Evolutionary conservation across 306 rosid genomes (phyloP).

Genomic region (Spatholobus suberectus): DNA sequence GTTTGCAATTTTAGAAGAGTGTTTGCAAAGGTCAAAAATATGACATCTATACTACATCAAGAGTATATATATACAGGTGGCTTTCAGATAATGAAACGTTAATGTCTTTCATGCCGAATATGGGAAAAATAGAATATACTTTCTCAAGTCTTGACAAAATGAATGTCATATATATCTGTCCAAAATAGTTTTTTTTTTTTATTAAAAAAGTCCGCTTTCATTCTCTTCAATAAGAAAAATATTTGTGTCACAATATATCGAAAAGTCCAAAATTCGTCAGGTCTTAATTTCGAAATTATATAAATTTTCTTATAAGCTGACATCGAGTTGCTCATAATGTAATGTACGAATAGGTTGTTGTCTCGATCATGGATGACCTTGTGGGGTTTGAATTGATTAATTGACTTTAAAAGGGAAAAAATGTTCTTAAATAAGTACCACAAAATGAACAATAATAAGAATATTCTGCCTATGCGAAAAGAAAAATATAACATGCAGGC

Average conservation of each 20-base stretch:
- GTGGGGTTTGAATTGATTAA: conserved; percentile 21
- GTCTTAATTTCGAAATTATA: conserved; percentile 2
- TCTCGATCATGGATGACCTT: conserved; percentile 23
- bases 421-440: not conserved
- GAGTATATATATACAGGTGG: not conserved
- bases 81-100: not conserved
- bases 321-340: not conserved
- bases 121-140: not conserved
- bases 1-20: not conserved
- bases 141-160: not conserved
- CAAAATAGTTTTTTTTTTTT: not conserved
- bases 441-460: not conserved
- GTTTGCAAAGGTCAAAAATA: not conserved
- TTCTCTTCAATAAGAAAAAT: not conserved
- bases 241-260: not conserved
- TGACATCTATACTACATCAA: not conserved
- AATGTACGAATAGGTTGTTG: not conserved
- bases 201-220: not conserved
- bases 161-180: not conserved
- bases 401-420: not conserved
- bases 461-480: not conserved
- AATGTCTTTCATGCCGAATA: not conserved
- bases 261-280: conserved; percentile 7
- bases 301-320: not conserved
- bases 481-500: not conserved